A percentile compares a stretch with the other conserved stretches of the same genome.
Conservation (phyloP, 78 protist species). For the Pelomyxa schiedti region DNA sequence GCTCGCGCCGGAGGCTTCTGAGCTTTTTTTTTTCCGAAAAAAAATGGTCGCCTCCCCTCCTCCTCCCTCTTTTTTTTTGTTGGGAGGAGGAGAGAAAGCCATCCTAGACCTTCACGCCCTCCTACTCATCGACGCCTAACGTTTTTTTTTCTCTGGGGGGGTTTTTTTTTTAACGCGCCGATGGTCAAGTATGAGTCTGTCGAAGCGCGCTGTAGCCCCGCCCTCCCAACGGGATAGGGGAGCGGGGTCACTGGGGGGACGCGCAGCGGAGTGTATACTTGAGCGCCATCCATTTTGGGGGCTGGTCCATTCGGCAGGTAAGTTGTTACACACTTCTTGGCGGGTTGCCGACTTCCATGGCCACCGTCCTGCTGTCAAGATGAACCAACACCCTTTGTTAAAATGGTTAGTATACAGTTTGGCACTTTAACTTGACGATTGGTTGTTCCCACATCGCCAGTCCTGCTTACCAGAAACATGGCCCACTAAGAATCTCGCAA, state of each 20-base stretch:
- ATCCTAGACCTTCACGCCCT: constrained; percentile 65
- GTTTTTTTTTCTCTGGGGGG: too few species aligned
- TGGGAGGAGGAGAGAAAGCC: too few species aligned
- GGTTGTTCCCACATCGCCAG: constrained; percentile 91
- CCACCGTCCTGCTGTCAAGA: constrained; percentile 81
- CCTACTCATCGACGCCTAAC: constrained; percentile 42
- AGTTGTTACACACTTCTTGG: constrained; percentile 75
- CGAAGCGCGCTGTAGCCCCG: too few species aligned
- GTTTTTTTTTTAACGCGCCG: too few species aligned
- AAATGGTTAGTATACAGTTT: constrained; percentile 54
- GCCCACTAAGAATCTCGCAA: constrained; percentile 71
- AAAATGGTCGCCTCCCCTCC: neutral
- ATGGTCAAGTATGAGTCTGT: too few species aligned
- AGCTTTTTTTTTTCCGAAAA: too few species aligned
- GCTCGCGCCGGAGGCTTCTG: constrained; percentile 49
- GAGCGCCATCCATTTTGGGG: constrained; percentile 89
- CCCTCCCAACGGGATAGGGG: too few species aligned
- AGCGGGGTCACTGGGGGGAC: too few species aligned
- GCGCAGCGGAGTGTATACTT: constrained; percentile 58
- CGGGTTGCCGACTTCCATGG: constrained; percentile 72
- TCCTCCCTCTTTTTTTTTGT: neutral
- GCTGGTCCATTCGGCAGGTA: constrained; percentile 75
- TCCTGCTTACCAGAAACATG: constrained; percentile 87
- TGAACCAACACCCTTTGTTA: constrained; percentile 78
- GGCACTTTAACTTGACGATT: constrained; percentile 69